Evolutionary conservation across 331 rosid genomes (phyloP).

Genomic region (Cydonia oblonga): DNA sequence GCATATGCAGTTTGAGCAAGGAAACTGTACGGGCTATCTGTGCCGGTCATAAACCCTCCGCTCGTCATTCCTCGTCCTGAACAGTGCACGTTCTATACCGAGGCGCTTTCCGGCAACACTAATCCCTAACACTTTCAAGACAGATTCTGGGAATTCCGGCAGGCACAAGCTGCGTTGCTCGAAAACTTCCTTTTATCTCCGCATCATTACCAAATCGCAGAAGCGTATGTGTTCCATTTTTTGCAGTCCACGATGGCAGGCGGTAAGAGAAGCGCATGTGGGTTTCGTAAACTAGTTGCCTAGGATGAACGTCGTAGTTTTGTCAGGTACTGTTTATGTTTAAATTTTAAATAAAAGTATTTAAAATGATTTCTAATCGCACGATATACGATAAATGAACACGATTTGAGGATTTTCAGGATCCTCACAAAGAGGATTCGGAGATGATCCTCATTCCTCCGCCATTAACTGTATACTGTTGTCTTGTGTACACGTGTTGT

Average conservation of each 20-base stretch:
- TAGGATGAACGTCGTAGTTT: background rate
- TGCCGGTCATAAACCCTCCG: background rate
- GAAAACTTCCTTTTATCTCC: background rate
- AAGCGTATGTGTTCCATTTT: background rate
- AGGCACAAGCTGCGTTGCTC: background rate
- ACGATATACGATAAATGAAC: no score
- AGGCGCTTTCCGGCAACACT: background rate
- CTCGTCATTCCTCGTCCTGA: background rate
- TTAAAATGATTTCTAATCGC: rapidly evolving
- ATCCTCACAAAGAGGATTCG: no score
- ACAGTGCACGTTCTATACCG: background rate
- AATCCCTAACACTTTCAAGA: background rate
- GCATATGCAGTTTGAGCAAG: background rate
- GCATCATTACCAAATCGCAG: background rate
- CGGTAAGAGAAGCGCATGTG: background rate
- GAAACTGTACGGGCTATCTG: background rate
- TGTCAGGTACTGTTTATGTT: no score
- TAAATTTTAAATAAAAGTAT: no score
- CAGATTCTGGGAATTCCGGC: background rate
- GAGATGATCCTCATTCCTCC: no score
- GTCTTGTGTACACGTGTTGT: background rate
- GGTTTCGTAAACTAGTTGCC: background rate
- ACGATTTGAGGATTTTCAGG: rapidly evolving
- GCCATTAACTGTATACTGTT: background rate
- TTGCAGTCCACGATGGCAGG: background rate